Conservation (phyloP, 164 flowering plant genomes). For the Aristolochia contorta region DNA sequence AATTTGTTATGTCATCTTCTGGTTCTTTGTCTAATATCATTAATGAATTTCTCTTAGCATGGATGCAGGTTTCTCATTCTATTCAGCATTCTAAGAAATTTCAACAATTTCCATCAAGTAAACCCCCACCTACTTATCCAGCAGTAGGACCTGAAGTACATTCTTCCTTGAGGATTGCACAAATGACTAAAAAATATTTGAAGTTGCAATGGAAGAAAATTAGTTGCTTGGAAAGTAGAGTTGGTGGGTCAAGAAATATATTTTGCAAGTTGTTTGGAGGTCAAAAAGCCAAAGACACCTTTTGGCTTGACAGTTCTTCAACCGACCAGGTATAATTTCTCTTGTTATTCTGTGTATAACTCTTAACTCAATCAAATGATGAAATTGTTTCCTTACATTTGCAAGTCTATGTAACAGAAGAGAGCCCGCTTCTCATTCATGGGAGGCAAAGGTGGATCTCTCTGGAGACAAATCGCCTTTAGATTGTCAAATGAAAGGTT, state of each 20-base stretch:
- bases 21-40: slow-evolving; percentile 25
- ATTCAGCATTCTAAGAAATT: slow-evolving; percentile 18
- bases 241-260: slow-evolving; percentile 77
- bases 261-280: slow-evolving; percentile 65
- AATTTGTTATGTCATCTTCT: not conserved
- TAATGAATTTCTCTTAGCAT: slow-evolving; percentile 31
- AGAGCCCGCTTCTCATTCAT: slow-evolving; percentile 95
- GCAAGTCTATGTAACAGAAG: slow-evolving; percentile 23
- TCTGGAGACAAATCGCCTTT: slow-evolving; percentile 80
- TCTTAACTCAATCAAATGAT: no score
- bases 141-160: slow-evolving; percentile 9
- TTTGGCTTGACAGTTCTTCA: slow-evolving; percentile 96
- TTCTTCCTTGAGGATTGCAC: slow-evolving; percentile 14
- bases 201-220: slow-evolving; percentile 73
- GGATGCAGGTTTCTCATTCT: slow-evolving; percentile 54
- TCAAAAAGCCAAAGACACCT: slow-evolving; percentile 56
- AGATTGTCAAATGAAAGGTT: slow-evolving; percentile 55
- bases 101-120: slow-evolving; percentile 16
- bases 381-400: slow-evolving; percentile 17
- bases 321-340: slow-evolving; percentile 53
- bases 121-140: slow-evolving; percentile 9
- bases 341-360: not conserved
- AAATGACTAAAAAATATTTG: slow-evolving; percentile 25
- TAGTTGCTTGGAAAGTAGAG: slow-evolving; percentile 39
- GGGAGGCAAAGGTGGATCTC: slow-evolving; percentile 91